Evolutionary conservation across 2,329 filamentous ascomycete species (phyloP).

Genomic region (Teratosphaeria destructans): DNA sequence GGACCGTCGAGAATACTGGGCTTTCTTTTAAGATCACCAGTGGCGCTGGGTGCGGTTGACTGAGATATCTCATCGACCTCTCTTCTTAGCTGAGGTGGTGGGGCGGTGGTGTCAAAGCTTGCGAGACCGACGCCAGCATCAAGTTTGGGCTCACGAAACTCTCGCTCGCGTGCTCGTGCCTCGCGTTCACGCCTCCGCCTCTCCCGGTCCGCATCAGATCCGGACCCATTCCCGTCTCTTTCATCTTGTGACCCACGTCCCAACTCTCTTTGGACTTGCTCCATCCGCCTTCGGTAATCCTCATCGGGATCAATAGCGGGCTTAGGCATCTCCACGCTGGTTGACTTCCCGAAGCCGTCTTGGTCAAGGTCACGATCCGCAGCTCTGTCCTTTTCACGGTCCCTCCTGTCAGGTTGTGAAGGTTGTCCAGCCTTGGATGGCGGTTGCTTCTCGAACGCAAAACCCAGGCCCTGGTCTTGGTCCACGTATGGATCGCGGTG

Average conservation of each 20-base stretch:
- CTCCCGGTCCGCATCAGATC: conserved; percentile 23
- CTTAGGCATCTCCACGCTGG: conserved; percentile 10
- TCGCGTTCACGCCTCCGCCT: conserved; percentile 23
- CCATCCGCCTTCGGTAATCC: conserved; percentile 40
- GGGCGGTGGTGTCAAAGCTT: conserved; percentile 6
- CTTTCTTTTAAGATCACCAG: conserved; percentile 11
- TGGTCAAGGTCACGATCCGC: conserved; percentile 11
- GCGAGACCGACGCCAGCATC: conserved; percentile 9
- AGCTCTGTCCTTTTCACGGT: background rate
- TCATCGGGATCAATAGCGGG: conserved; percentile 37
- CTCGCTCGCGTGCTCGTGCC: conserved; percentile 18
- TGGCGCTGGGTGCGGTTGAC: conserved; percentile 3
- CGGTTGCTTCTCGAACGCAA: conserved; percentile 21
- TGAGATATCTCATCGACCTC: conserved; percentile 17
- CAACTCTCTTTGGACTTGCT: conserved; percentile 36
- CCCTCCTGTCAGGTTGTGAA: background rate
- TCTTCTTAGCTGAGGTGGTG: conserved; percentile 9
- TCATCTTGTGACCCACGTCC: conserved; percentile 22
- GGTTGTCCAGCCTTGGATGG: conserved; percentile 8
- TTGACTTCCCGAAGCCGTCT: conserved; percentile 4
- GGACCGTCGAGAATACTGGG: conserved; percentile 24
- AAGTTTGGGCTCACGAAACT: conserved; percentile 5
- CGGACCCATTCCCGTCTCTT: conserved; percentile 14
- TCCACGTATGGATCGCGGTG: conserved; percentile 19
- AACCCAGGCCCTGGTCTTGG: conserved; percentile 22